Conservation (phyloP, 192 early-diverging fungal genomes). For the Coemansia sp. region DNA sequence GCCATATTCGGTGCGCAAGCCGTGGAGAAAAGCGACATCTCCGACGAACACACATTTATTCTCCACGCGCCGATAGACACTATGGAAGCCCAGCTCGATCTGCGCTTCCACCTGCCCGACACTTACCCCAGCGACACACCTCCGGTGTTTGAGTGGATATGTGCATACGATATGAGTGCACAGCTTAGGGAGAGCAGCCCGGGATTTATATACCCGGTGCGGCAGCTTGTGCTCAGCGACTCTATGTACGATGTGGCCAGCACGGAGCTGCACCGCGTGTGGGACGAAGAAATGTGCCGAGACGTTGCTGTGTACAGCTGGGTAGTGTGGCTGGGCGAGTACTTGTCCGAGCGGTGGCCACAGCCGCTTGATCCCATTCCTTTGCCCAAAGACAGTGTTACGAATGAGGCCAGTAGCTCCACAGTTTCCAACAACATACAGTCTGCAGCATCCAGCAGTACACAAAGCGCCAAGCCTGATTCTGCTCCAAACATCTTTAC, state of each 20-base stretch:
- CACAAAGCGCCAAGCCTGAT: not conserved
- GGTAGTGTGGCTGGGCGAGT: slow-evolving; percentile 38
- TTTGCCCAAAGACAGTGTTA: slow-evolving; percentile 26
- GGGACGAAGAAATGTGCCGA: slow-evolving; percentile 32
- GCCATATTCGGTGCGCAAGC: slow-evolving; percentile 51
- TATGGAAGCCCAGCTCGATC: slow-evolving; percentile 24
- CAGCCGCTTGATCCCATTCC: slow-evolving; percentile 37
- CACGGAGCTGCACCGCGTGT: slow-evolving; percentile 21
- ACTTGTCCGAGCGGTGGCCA: slow-evolving; percentile 39
- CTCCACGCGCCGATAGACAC: slow-evolving; percentile 35
- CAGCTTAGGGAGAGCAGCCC: not conserved
- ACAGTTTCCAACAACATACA: not conserved
- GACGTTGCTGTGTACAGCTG: slow-evolving; percentile 51
- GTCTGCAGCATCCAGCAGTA: not conserved
- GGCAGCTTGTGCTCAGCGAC: slow-evolving; percentile 29
- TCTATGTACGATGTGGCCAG: slow-evolving; percentile 23
- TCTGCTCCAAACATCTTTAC: slow-evolving; percentile 55
- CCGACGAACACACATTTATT: slow-evolving; percentile 16
- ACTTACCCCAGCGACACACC: slow-evolving; percentile 46
- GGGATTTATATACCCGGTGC: slow-evolving; percentile 26
- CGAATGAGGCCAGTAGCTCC: not conserved
- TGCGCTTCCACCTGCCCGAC: slow-evolving; percentile 43
- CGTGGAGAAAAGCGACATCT: slow-evolving; percentile 13
- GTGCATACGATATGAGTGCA: slow-evolving; percentile 22
- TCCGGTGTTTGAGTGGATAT: slow-evolving; percentile 49